Base-by-base conservation (phyloP, 106 monocot species). In the Gastrodia elata region DNA sequence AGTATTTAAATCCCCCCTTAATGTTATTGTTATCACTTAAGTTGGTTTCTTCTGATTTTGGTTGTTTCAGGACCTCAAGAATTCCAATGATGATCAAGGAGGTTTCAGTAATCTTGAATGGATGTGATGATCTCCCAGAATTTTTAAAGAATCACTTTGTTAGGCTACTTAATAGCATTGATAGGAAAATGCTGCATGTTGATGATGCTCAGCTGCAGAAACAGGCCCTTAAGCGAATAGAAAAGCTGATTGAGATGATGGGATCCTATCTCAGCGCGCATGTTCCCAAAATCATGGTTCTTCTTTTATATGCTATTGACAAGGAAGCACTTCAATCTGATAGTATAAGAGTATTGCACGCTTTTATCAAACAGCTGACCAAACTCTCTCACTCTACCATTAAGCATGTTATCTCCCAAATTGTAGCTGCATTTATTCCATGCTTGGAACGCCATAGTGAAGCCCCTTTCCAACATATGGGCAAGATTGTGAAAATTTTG, bases 251-350 rank as follows among this genome's bases (percentile, higher is more conserved):
- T 36, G 93, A 93, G 78, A 93, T 98, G 93, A 98, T 98, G 98
- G 98, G 93, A 32, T 78, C 88, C 71, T 87, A 82, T 38, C 84
- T 98, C 49, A 87, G 84, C 68, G 85, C 86, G 37, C 93, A 93
- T 84, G 80, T 88, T 13, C 97, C 92, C 64, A 98, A 98, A 83
- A 93, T 98, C 69, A 93, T 93, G 93, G 93, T 98, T 78, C 88
- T 98, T 65, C 78, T 98, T 37, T 83, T 88, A 72, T 82, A 91
- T 78, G 84, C 98, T 44, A 85, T 93, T 77, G 91, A 88, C 15
- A 98, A 93, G 79, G 93, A 93, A 78, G 61, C 68, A 20, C 88
- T 98, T 83, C 98, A 93, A 72, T 72, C 72, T 74, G 87, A 91
- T 26, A 90, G 91, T 43, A 86, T 93, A 68, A 73, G 75, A 68